Evolutionary conservation across 768 basidiomycete species (phyloP), one percentile per base, ranked within the genome.

Genomic region (Candolleomyces aberdarensis): DNA sequence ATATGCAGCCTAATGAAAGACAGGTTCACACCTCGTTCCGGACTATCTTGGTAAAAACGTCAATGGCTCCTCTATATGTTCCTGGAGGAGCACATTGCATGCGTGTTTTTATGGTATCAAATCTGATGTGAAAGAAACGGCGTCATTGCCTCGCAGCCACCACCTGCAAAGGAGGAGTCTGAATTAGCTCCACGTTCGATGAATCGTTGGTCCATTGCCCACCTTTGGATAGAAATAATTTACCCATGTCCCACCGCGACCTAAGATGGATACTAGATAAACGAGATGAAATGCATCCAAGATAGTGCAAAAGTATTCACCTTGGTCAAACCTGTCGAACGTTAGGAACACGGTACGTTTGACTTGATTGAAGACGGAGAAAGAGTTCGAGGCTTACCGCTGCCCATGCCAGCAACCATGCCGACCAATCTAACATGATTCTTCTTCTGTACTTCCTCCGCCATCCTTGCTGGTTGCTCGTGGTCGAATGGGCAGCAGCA

Each of bases 101-200:
- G 26, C 88, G 83, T 2, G 86, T 87, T 70, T 91, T 90, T 64
- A 90, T 80, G 17, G 87, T 89, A 70, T 89, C 87, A 71, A 89
- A 89, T 3, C 86, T 88, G 62, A 22, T 19, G 60, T 63, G 10
- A 46, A 15, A 47, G 57, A 32, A 49, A 47, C 5, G 39, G 29
- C 19, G 29, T 56, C 40, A 67, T 59, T 55, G 54, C 54, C 54
- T 48, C 56, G 31, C 46, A 48, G 59, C 60, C 32, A 39, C 40
- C 54, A 59, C 43, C 43, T 58, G 31, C 54, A 20, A 55, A 64
- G 57, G 47, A 51, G 58, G 54, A 58, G 31, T 62, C 41, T 22
- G 40, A 56, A 39, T 32, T 49, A 55, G 44, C 59, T 58, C 32
- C 52, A 50, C 63, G 26, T 26, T 53, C 19, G 15, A 17, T 32